Evolutionary conservation across 2,329 filamentous ascomycete genomes (phyloP), one percentile per base, ranked within the genome.

Genomic region (Talaromyces sp.): DNA sequence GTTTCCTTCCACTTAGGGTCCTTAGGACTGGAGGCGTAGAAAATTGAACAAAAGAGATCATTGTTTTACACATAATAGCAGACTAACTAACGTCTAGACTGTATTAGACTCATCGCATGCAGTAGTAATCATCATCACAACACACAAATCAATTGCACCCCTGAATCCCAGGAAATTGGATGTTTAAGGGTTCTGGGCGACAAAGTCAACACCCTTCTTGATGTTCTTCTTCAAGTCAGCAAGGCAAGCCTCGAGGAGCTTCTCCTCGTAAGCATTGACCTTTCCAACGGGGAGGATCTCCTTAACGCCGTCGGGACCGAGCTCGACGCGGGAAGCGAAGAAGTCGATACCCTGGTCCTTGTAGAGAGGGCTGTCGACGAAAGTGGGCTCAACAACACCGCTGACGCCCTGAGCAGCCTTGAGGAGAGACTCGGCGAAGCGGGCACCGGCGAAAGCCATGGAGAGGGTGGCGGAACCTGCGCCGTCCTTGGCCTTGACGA

Each of bases 401-500:
- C 93, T 95, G 86, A 96, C 88, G 77, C 95, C 95, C 80, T 96
- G 88, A 64, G 90, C 83, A 73, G 95, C 95, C 81, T 92, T 93
- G 81, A 99, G 90, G 73, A 99, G 83, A 71, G 90, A 92, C 84
- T 98, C 93, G 72, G 95, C 92, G 80, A 89, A 88, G 70, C 86
- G 85, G 68, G 85, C 86, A 82, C 93, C 93, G 70, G 93, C 93
- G 87, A 96, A 93, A 75, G 93, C 93, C 93, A 99, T 99, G 83
- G 92, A 97, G 72, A 98, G 90, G 68, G 93, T 98, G 77, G 93
- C 93, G 71, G 92, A 97, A 73, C 93, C 93, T 74, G 93, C 92
- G 80, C 93, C 95, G 77, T 93, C 93, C 90, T 98, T 98, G 81
- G 93, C 95, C 88, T 97, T 87, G 83, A 98, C 93, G 71, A 98